phyloP scores from a whole-genome alignment of 306 rosid species.

The Vigna radiata region DNA sequence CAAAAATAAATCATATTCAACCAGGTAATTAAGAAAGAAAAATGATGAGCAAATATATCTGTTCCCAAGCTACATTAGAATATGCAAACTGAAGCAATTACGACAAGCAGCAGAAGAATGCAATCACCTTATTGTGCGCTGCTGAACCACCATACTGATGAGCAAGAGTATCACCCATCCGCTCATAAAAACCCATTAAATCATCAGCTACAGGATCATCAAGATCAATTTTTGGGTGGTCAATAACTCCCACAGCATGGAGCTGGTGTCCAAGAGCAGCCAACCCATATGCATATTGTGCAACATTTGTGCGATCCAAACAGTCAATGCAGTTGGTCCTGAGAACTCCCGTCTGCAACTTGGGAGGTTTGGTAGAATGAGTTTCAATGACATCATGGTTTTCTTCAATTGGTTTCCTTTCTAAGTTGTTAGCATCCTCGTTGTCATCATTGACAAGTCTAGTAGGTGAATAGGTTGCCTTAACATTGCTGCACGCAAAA shows the following conservation, averaged over 20 bases:
- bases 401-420: conserved; percentile 52
- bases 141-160: conserved; percentile 98
- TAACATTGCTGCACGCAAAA: conserved; percentile 47
- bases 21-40: conserved; percentile 30
- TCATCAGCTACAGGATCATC: conserved; percentile 81
- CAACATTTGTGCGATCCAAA: conserved; percentile 98
- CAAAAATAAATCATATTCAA: background rate
- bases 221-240: conserved; percentile 75
- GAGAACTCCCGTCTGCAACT: conserved; percentile 83
- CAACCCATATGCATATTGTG: conserved; percentile 94
- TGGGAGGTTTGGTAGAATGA: conserved; percentile 51
- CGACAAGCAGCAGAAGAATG: conserved; percentile 31
- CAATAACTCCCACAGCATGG: conserved; percentile 67
- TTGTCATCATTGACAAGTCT: conserved; percentile 32
- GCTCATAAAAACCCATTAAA: conserved; percentile 84
- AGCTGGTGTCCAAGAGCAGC: conserved; percentile 89
- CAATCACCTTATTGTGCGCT: conserved; percentile 94
- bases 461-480: conserved; percentile 41
- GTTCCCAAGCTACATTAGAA: conserved; percentile 31
- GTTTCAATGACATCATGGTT: conserved; percentile 52
- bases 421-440: conserved; percentile 56
- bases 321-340: conserved; percentile 99
- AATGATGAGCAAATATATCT: conserved; percentile 25
- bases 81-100: conserved; percentile 33
- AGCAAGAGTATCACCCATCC: conserved; percentile 96